Base-by-base conservation (phyloP, 176 grass and related monocot species). In the Otatea glauca region DNA sequence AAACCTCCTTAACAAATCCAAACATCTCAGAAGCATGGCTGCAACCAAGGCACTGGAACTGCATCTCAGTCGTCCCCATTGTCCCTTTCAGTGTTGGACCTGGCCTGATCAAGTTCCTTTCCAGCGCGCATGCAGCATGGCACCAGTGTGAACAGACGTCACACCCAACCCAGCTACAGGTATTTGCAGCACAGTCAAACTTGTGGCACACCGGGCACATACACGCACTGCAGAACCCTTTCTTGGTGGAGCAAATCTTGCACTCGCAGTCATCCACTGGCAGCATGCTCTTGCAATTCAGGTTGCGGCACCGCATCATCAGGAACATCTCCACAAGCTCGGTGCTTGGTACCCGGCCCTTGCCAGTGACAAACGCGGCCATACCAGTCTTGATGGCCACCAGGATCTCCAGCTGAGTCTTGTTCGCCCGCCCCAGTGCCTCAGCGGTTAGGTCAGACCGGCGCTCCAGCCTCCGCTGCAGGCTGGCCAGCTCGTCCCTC, bases 1-100 rank as follows among this genome's bases (percentile, higher is more conserved):
- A 99, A 65, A 96, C 97, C 75, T 94, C 97, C 90, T 99, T 99
- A 11, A 99, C 97, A 68, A 99, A 99, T 58, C 97, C 97, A 91
- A 99, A 91, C 97, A 99, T 96, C 87, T 99, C 97, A 41, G 91
- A 99, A 77, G 89, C 81, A 76, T 99, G 97, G 9, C 74, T 94
- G 71, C 97, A 99, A 21, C 93, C 97, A 48, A 94, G 86, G 82
- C 97, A 99, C 64, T 96, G 93, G 78, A 96, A 99, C 86, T 99
- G 97, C 97, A 99, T 99, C 69, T 99, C 97, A 5, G 93, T 94
- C 29, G 81, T 99, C 48, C 96, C 96, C 23, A 87, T 90, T 0
- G 88, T 67, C 34, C 90, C 96, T 71, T 99, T 99, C 3, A 90
- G 43, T 5, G 87, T 92, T 7, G 88, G 93, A 2, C 96, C 96